Percentiles rank a stretch among this genome's conserved stretches.
Evolutionary conservation across 164 flowering plant genomes (phyloP).

Genomic region (Akebia trifoliata): DNA sequence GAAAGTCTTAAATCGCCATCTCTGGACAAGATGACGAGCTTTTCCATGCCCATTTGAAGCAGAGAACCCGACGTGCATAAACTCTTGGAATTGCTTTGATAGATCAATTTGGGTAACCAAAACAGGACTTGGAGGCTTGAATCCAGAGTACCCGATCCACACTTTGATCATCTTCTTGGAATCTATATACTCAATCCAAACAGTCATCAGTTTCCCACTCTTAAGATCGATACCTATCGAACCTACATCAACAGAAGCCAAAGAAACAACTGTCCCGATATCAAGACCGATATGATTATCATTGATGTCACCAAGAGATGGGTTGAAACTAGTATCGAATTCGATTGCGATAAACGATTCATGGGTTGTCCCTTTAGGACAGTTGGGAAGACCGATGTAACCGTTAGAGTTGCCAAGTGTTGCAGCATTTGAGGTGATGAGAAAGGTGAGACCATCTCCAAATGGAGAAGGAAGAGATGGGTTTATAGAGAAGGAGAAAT

Average conservation of each 20-base stretch:
- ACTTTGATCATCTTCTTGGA: constrained; percentile 36
- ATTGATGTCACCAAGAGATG: constrained; percentile 43
- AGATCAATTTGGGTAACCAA: constrained; percentile 48
- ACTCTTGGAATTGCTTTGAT: constrained; percentile 40
- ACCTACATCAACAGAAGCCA: constrained; percentile 37
- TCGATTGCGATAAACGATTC: constrained; percentile 59
- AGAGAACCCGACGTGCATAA: constrained; percentile 76
- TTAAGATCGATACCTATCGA: constrained; percentile 49
- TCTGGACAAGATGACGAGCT: constrained; percentile 37
- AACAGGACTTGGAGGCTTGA: constrained; percentile 41
- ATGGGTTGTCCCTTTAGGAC: neutral
- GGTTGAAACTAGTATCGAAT: constrained; percentile 53
- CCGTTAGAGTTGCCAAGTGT: constrained; percentile 27
- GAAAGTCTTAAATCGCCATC: constrained; percentile 47
- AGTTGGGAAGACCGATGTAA: constrained; percentile 37
- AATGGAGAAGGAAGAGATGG: constrained; percentile 28
- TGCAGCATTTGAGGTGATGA: constrained; percentile 41
- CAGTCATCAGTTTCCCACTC: constrained; percentile 37
- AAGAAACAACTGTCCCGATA: constrained; percentile 32
- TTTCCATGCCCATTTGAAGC: constrained; percentile 57
- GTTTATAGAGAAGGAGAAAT: constrained; percentile 52
- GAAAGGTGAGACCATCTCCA: constrained; percentile 63
- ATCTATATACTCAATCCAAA: constrained; percentile 59
- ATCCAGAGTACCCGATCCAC: constrained; percentile 35
- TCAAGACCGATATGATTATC: constrained; percentile 67